Conservation (phyloP, 306 rosid genomes). For the Sindora glabra region DNA sequence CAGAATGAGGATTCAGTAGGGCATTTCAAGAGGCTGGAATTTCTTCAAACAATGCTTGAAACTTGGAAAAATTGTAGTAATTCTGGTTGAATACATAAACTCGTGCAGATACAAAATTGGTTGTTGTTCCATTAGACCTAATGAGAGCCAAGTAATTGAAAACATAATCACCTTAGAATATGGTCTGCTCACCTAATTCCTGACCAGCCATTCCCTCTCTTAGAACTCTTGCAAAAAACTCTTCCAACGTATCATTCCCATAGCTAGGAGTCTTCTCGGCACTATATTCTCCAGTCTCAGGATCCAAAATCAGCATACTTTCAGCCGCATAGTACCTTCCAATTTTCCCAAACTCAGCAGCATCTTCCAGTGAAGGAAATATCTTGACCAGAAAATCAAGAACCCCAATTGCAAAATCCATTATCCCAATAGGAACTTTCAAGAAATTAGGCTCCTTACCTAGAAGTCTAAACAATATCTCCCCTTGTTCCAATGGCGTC, state of each 20-base stretch:
- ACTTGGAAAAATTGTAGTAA: conserved; percentile 23
- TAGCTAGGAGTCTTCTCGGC: conserved; percentile 92
- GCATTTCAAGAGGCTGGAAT: conserved; percentile 17
- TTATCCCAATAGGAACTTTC: conserved; percentile 87
- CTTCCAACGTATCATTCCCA: conserved; percentile 86
- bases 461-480: too few species aligned
- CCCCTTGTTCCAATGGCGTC: conserved; percentile 94
- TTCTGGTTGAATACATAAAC: conserved; percentile 19
- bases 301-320: conserved; percentile 85
- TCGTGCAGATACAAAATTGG: conserved; percentile 33
- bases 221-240: conserved; percentile 67
- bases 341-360: conserved; percentile 89
- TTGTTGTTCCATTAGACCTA: conserved; percentile 20
- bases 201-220: conserved; percentile 98
- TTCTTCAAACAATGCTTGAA: conserved; percentile 7
- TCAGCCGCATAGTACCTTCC: conserved; percentile 99
- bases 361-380: conserved; percentile 87
- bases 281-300: conserved; percentile 79
- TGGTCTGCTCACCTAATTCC: conserved; percentile 86
- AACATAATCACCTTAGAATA: conserved; percentile 29
- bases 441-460: conserved; percentile 84
- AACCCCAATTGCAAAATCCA: conserved; percentile 81
- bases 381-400: conserved; percentile 71
- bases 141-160: conserved; percentile 2
- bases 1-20: not conserved